These are phyloP conservation scores for Melampsora allii-populina DNA, from an alignment of 1,284 basidiomycete species.

Conservation along the genomic window DNA sequence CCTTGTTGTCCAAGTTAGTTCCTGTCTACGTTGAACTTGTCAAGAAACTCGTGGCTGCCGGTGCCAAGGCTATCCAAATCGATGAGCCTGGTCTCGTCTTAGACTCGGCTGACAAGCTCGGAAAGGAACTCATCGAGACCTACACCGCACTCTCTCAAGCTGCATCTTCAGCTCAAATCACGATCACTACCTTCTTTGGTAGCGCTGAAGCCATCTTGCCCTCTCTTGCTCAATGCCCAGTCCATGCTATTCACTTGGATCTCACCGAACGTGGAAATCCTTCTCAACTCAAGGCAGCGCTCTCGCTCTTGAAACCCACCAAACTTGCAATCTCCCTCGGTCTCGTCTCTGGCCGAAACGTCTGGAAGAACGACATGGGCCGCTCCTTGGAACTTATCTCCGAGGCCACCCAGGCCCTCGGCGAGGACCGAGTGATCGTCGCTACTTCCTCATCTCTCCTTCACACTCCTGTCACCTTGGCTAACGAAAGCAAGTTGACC, in stretches of 20 bases:
- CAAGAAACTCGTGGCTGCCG: slow-evolving; percentile 83
- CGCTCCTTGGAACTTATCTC: slow-evolving; percentile 77
- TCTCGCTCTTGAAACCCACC: slow-evolving; percentile 79
- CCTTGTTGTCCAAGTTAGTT: slow-evolving; percentile 82
- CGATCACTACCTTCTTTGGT: slow-evolving; percentile 75
- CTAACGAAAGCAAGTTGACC: slow-evolving; percentile 87
- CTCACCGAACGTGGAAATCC: slow-evolving; percentile 71
- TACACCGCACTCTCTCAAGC: slow-evolving; percentile 79
- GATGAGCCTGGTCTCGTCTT: slow-evolving; percentile 97
- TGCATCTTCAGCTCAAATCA: slow-evolving; percentile 72
- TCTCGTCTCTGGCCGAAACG: slow-evolving; percentile 96
- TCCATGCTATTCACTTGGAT: slow-evolving; percentile 94
- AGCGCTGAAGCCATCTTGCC: slow-evolving; percentile 89
- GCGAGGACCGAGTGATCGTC: slow-evolving; percentile 75
- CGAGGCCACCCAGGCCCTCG: slow-evolving; percentile 77
- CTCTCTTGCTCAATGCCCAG: slow-evolving; percentile 86
- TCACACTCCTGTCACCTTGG: slow-evolving; percentile 95
- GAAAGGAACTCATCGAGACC: slow-evolving; percentile 74
- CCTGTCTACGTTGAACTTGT: slow-evolving; percentile 91
- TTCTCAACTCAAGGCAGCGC: slow-evolving; percentile 76
- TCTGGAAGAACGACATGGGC: slow-evolving; percentile 97
- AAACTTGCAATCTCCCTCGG: slow-evolving; percentile 84
- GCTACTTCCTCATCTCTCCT: slow-evolving; percentile 97
- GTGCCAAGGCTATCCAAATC: slow-evolving; percentile 90
- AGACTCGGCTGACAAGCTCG: slow-evolving; percentile 75